Base-by-base conservation (phyloP, 2,329 filamentous ascomycete species). In the Diaporthe nobilis region DNA sequence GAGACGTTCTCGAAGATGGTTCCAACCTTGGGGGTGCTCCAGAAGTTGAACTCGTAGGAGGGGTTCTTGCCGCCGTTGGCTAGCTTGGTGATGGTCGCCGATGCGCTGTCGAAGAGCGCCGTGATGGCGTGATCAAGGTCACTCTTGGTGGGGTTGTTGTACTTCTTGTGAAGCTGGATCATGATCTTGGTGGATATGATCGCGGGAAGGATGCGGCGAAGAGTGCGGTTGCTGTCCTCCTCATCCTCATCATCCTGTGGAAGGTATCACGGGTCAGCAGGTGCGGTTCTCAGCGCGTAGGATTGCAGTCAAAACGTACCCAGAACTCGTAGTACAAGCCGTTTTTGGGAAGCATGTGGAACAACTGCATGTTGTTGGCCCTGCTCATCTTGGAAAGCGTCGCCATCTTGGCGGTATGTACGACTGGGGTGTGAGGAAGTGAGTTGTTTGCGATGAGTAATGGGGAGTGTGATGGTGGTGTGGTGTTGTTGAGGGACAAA, bases 111-210 rank as follows among this genome's bases (percentile, higher is more conserved):
- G 25, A 71, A 57, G 12, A 71, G 51, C 39, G 44, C 12, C 2
- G 68, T 17, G 25, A 58, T 47, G 12, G 12, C 51, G 9, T 15
- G 8, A 25, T 71, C 68, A 2, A 71, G 47, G 20, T 31, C 37
- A 10, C 47, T 47, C 25, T 31, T 71, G 37, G n/a, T 58, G 6
- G 68, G 9, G 0, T 44, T 17, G 22, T 57, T n/a, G 37, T 47
- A 13, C 12, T 71, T 58, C 9, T 44, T 31, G 53, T 6, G 4
- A 17, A 71, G 28, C 17, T 55, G 5, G 2, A n/a, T 2, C 68
- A 71, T 71, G 68, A 71, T 58, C 37, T 47, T 44, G 2, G 68
- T 42, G 0, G 68, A 42, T 37, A 44, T 57, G n/a, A 34, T 47
- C 2, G 49, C 37, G 7, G 68, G 68, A 22, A 71, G 68, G 13